These are phyloP conservation scores for Auxenochlorella pyrenoidosa DNA, from an alignment of 139 green algal genomes.

Conservation along the genomic window DNA sequence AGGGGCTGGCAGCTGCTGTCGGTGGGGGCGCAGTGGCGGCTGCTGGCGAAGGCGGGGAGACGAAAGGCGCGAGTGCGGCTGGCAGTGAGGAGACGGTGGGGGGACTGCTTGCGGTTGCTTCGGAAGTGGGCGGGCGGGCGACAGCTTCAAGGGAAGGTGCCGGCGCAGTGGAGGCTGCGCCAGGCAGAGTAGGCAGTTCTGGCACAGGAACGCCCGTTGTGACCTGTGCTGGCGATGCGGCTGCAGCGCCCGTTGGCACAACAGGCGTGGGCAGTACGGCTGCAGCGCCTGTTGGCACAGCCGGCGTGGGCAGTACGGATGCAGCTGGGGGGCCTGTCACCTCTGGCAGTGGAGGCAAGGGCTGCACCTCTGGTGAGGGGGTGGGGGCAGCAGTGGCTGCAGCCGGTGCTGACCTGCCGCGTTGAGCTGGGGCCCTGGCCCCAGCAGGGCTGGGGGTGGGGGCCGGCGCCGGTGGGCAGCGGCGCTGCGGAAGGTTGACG, in stretches of 20 bases:
- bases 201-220: neutral
- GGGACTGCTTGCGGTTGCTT: no score
- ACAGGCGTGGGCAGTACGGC: neutral
- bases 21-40: neutral
- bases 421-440: neutral
- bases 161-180: neutral
- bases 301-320: neutral
- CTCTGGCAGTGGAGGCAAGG: neutral
- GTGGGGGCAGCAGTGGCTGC: neutral
- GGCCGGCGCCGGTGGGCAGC: neutral
- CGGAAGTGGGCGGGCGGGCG: no score
- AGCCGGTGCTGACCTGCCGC: neutral
- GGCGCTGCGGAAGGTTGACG: conserved; percentile 2
- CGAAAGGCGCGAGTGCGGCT: neutral
- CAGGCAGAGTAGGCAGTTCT: neutral
- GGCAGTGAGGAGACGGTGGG: neutral
- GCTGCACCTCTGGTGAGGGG: neutral
- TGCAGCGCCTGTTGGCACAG: neutral
- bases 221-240: neutral
- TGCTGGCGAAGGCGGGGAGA: no score
- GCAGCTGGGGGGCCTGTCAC: neutral
- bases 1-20: neutral
- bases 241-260: neutral
- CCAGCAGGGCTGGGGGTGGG: neutral
- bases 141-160: no score